A percentile compares a stretch with the other conserved stretches of the same genome.
phyloP scores from a whole-genome alignment of 495 filamentous ascomycete genomes.

The Podospora pseudoanserina region DNA sequence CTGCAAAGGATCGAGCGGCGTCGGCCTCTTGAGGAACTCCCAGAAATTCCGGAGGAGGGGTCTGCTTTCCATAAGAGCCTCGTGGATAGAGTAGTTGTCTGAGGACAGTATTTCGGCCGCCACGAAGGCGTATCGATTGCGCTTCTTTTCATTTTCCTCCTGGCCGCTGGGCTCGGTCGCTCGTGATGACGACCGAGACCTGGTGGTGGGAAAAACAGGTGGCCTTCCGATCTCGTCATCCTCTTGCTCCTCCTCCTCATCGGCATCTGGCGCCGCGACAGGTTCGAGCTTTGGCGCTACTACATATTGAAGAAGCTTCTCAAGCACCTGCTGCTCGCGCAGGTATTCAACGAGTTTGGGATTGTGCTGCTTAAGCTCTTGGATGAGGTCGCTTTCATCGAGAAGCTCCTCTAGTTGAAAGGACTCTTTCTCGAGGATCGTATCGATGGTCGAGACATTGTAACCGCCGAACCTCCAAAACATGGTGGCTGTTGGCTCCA shows the following conservation, averaged over 20 bases:
- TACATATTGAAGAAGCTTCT: conserved; percentile 87
- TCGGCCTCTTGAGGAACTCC: conserved; percentile 74
- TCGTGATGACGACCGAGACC: conserved; percentile 39
- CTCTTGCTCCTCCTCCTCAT: conserved; percentile 52
- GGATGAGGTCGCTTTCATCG: conserved; percentile 91
- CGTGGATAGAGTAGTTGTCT: conserved; percentile 93
- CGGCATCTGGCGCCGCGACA: conserved; percentile 58
- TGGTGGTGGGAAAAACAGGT: conserved; percentile 44
- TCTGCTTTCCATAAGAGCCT: conserved; percentile 83
- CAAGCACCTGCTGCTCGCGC: conserved; percentile 80
- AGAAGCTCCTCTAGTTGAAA: conserved; percentile 93
- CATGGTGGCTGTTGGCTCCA: conserved; percentile 58
- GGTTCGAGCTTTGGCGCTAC: conserved; percentile 66
- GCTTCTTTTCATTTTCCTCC: conserved; percentile 77
- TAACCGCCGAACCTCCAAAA: conserved; percentile 99
- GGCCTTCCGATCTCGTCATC: conserved; percentile 49
- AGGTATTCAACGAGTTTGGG: conserved; percentile 96
- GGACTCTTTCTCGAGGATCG: conserved; percentile 90
- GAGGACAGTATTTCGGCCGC: conserved; percentile 91
- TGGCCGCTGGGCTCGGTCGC: conserved; percentile 42
- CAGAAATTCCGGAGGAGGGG: conserved; percentile 78
- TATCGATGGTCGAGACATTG: conserved; percentile 93
- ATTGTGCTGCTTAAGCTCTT: conserved; percentile 97
- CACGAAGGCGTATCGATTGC: conserved; percentile 86
- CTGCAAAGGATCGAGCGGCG: conserved; percentile 85